These are phyloP conservation scores for Dioscorea alata DNA, from an alignment of 106 monocot species.

Conservation along the genomic window DNA sequence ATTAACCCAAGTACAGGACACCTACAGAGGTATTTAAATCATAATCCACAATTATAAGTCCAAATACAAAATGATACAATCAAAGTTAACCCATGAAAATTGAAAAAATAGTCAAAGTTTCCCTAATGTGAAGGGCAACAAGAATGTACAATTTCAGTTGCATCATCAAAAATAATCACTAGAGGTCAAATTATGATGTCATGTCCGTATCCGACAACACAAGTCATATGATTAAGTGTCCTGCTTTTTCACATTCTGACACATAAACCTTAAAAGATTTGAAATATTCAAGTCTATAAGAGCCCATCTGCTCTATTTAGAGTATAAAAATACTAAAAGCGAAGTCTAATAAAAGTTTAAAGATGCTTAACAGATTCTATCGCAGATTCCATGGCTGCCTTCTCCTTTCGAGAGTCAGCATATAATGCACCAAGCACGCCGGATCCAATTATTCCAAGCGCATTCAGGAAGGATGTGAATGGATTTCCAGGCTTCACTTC, in stretches of 20 bases:
- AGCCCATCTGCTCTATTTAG: background rate
- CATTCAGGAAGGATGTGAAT: slow-evolving; percentile 44
- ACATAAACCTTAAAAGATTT: background rate
- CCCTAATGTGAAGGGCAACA: too few relatives aligned
- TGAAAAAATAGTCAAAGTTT: too few relatives aligned
- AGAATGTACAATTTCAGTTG: too few relatives aligned
- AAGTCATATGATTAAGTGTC: background rate
- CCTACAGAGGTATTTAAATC: too few relatives aligned
- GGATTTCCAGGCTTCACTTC: slow-evolving; percentile 14
- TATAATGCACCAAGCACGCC: slow-evolving; percentile 83
- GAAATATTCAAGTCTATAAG: background rate
- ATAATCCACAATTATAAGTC: too few relatives aligned
- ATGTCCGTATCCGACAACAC: too few relatives aligned
- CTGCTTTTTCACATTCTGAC: background rate
- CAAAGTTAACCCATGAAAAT: too few relatives aligned
- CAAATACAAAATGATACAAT: too few relatives aligned
- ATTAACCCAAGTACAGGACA: background rate
- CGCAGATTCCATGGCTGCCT: slow-evolving; percentile 49
- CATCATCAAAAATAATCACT: too few relatives aligned
- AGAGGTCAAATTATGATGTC: too few relatives aligned
- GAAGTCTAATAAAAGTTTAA: background rate
- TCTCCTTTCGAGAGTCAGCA: slow-evolving; percentile 61
- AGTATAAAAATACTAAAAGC: background rate
- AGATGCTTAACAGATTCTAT: slow-evolving; percentile 56
- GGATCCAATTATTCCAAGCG: slow-evolving; percentile 58